Percentiles rank a stretch among this genome's conserved stretches.
Evolutionary conservation across 2,329 filamentous ascomycete genomes (phyloP).

Genomic region (Colletotrichum sp.): DNA sequence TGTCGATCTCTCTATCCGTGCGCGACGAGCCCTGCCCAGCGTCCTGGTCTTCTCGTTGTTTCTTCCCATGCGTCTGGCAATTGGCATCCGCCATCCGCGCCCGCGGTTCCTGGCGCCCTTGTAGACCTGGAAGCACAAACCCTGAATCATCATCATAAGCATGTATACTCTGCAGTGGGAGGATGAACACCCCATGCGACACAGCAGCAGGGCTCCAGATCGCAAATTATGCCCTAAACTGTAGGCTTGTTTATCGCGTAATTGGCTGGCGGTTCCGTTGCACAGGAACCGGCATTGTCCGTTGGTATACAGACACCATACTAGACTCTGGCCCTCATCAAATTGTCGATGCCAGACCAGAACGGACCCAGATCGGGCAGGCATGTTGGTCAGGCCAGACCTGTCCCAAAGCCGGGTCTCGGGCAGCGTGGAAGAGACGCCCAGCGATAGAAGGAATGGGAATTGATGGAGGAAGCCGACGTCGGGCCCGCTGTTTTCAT

Average conservation of each 20-base stretch:
- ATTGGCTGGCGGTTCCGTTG: neutral
- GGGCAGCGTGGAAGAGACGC: neutral
- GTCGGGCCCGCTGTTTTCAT: constrained; percentile 7
- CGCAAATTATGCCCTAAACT: neutral
- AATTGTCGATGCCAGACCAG: neutral
- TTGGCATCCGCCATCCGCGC: neutral
- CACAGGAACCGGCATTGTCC: neutral
- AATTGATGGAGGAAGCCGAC: neutral
- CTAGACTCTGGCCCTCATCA: neutral
- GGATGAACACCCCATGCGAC: neutral
- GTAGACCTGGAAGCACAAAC: neutral
- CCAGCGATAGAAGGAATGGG: neutral
- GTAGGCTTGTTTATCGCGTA: neutral
- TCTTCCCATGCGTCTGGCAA: neutral
- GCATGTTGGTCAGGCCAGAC: neutral
- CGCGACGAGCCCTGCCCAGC: neutral
- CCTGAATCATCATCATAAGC: neutral
- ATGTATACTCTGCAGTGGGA: neutral
- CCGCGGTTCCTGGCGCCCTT: neutral
- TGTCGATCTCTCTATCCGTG: neutral
- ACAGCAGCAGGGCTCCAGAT: neutral
- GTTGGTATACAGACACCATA: neutral
- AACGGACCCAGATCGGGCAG: neutral
- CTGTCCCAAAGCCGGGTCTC: neutral
- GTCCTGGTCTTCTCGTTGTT: neutral